A percentile compares a stretch with the other conserved stretches of the same genome.
Evolutionary conservation across 2,329 filamentous ascomycete genomes (phyloP).

Genomic region (Sporothrix curviconia): DNA sequence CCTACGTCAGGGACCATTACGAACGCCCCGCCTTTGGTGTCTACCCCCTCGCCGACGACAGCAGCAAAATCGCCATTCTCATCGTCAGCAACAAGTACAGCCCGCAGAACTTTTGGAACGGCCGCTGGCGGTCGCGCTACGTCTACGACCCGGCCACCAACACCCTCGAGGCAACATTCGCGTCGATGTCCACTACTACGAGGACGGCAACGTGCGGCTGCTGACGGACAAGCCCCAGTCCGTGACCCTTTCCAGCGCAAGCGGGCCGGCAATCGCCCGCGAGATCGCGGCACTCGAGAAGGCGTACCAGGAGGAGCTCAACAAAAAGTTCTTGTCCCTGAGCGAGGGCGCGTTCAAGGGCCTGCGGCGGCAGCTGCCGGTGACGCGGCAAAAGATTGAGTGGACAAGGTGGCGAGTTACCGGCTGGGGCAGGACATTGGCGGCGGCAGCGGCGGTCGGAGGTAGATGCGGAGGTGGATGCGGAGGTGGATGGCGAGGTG

Average conservation of each 20-base stretch:
- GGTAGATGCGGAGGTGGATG: neutral
- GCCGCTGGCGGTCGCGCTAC: slow-evolving; percentile 89
- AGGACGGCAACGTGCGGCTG: slow-evolving; percentile 94
- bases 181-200: slow-evolving; percentile 98
- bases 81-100: slow-evolving; percentile 96
- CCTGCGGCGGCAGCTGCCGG: slow-evolving; percentile 82
- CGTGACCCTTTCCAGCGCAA: slow-evolving; percentile 53
- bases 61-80: slow-evolving; percentile 67
- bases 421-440: slow-evolving; percentile 75
- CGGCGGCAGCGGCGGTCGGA: slow-evolving; percentile 39
- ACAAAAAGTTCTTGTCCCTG: slow-evolving; percentile 78
- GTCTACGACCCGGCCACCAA: slow-evolving; percentile 64
- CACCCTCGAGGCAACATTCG: slow-evolving; percentile 69
- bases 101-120: slow-evolving; percentile 98
- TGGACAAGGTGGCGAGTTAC: slow-evolving; percentile 97
- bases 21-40: slow-evolving; percentile 73
- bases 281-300: slow-evolving; percentile 76
- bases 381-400: slow-evolving; percentile 97
- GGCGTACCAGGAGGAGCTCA: slow-evolving; percentile 94
- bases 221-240: slow-evolving; percentile 76
- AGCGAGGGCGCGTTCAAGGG: slow-evolving; percentile 95
- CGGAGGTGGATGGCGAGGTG: no score
- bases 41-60: slow-evolving; percentile 71
- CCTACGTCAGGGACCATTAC: slow-evolving; percentile 84
- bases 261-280: slow-evolving; percentile 63